These are phyloP conservation scores for Xylariales sp. DNA, from an alignment of 2,329 filamentous ascomycete species.

Conservation along the genomic window DNA sequence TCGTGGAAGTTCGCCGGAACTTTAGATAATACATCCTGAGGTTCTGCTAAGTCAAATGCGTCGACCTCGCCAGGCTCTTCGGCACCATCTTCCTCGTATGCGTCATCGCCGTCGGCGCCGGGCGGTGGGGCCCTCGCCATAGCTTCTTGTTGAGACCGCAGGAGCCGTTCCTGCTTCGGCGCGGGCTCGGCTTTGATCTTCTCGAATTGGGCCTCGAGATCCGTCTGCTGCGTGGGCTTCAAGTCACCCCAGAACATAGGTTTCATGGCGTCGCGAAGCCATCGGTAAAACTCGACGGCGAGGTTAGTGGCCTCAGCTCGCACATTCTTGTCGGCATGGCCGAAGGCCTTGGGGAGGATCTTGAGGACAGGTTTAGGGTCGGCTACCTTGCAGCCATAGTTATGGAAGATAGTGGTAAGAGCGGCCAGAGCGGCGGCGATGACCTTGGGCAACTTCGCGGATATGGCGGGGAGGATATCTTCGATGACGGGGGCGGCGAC, in stretches of 20 bases:
- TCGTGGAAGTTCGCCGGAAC: conserved; percentile 86
- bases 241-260: conserved; percentile 96
- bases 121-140: conserved; percentile 75
- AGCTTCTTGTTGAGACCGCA: conserved; percentile 89
- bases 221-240: conserved; percentile 94
- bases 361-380: conserved; percentile 95
- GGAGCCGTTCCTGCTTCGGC: conserved; percentile 89
- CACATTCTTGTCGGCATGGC: conserved; percentile 97
- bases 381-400: conserved; percentile 92
- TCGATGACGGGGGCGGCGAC: conserved; percentile 87
- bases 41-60: conserved; percentile 83
- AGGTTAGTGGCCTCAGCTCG: conserved; percentile 92
- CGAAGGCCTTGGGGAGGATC: conserved; percentile 87
- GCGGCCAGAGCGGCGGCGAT: conserved; percentile 60
- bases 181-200: conserved; percentile 87
- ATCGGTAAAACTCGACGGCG: conserved; percentile 94
- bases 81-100: conserved; percentile 66
- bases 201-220: conserved; percentile 94
- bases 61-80: conserved; percentile 81
- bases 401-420: conserved; percentile 87
- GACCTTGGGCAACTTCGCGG: conserved; percentile 56
- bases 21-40: conserved; percentile 86
- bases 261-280: conserved; percentile 98
- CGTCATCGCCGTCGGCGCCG: conserved; percentile 67
- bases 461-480: conserved; percentile 74